Evolutionary conservation across 148 eudicot genomes (phyloP).

Genomic region (Chenopodium album): DNA sequence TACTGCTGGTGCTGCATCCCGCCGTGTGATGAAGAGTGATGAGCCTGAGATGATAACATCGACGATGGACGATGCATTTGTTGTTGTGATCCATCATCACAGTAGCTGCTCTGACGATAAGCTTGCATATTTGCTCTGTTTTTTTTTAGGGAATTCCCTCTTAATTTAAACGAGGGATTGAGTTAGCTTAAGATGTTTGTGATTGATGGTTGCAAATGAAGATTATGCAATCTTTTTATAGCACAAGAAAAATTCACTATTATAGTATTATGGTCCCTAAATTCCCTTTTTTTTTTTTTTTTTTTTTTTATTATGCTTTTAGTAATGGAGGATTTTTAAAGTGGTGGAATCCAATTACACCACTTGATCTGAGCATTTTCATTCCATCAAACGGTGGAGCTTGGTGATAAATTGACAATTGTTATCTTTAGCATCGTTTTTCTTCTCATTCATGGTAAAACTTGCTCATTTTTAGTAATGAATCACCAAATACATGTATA

Average conservation of each 20-base stretch:
- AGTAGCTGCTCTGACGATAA: conserved; percentile 5
- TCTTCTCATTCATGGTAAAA: no score
- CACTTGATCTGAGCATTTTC: not conserved
- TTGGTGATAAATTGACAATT: not conserved
- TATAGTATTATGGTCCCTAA: no score
- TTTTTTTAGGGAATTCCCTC: not conserved
- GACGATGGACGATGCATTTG: not conserved
- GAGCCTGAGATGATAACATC: not conserved
- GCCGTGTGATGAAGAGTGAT: not conserved
- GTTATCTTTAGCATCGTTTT: no score
- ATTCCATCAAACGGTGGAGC: not conserved
- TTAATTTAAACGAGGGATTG: not conserved
- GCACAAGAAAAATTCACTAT: not conserved
- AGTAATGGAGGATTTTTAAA: not conserved
- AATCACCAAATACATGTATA: no score
- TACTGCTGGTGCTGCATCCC: conserved; percentile 7
- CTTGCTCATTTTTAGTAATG: no score
- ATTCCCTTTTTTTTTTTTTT: no score
- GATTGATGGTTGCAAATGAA: not conserved
- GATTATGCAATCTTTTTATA: not conserved
- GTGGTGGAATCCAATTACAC: not conserved
- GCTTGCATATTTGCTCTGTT: conserved; percentile 4
- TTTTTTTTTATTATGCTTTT: not conserved
- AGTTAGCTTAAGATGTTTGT: not conserved
- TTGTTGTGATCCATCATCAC: not conserved